A percentile compares a stretch with the other conserved stretches of the same genome.
Conservation (phyloP, 495 filamentous ascomycete genomes). For the Hyaloscypha bicolor region DNA sequence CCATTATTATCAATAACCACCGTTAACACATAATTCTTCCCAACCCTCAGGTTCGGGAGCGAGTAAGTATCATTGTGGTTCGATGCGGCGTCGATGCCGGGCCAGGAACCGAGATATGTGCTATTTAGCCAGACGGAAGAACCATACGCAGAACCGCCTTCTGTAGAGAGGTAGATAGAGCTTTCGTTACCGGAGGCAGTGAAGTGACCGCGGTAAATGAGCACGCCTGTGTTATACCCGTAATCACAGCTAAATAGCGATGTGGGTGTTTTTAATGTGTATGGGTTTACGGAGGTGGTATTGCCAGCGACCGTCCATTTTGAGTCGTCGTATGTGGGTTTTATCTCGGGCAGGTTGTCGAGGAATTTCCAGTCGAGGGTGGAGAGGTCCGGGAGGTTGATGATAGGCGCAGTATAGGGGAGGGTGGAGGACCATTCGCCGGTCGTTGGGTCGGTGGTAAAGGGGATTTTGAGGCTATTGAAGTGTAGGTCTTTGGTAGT, state of each 20-base stretch:
- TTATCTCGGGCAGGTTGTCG: conserved; percentile 72
- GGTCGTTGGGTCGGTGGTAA: conserved; percentile 45
- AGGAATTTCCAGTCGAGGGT: conserved; percentile 67
- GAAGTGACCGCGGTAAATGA: conserved; percentile 76
- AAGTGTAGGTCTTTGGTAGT: conserved; percentile 55
- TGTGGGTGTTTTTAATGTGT: conserved; percentile 57
- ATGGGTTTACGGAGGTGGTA: conserved; percentile 57
- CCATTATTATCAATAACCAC: conserved; percentile 12
- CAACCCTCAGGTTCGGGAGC: conserved; percentile 53
- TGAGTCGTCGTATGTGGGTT: conserved; percentile 65
- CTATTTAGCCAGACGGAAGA: conserved; percentile 25
- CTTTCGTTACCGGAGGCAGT: conserved; percentile 63
- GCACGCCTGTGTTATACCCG: conserved; percentile 68
- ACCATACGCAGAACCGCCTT: conserved; percentile 66
- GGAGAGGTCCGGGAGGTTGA: conserved; percentile 57
- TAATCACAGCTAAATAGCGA: conserved; percentile 74
- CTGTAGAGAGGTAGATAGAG: conserved; percentile 55
- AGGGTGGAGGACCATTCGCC: conserved; percentile 58
- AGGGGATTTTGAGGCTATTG: conserved; percentile 52
- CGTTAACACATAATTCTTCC: conserved; percentile 29
- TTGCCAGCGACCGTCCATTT: conserved; percentile 59
- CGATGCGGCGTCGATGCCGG: too few species aligned
- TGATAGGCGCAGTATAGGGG: conserved; percentile 51
- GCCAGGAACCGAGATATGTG: conserved; percentile 22
- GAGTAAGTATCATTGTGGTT: conserved; percentile 47